Conservation (phyloP, 108 stramenopile species). For the Parietichytrium sp. region DNA sequence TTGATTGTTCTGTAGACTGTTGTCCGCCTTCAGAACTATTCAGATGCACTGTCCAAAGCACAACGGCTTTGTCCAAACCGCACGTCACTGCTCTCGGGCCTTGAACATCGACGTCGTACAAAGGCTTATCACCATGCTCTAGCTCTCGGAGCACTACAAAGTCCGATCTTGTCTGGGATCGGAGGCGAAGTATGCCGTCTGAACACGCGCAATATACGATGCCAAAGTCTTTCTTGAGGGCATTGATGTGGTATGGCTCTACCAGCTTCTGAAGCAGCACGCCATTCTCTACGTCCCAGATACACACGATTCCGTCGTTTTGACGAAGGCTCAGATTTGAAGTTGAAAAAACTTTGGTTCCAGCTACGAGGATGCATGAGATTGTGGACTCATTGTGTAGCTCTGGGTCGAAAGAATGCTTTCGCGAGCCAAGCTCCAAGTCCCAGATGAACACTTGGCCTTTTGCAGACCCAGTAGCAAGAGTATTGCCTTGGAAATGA, state of each 20-base stretch:
- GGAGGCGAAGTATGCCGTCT: neutral
- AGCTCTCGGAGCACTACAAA: neutral
- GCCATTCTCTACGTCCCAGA: neutral
- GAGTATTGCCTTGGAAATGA: neutral
- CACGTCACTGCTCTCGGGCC: neutral
- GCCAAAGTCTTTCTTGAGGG: slow-evolving; percentile 32
- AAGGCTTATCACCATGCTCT: neutral
- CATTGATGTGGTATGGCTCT: slow-evolving; percentile 22
- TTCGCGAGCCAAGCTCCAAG: neutral
- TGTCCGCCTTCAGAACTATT: too few species aligned
- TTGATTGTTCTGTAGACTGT: too few species aligned
- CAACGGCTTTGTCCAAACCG: neutral
- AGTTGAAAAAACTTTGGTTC: neutral
- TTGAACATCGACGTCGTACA: slow-evolving; percentile 29
- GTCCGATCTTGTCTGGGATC: neutral
- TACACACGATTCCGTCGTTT: neutral
- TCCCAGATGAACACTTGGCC: slow-evolving; percentile 23
- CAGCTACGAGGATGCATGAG: slow-evolving; percentile 27
- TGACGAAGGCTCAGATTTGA: neutral
- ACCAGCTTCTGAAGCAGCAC: neutral
- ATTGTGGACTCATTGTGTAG: neutral
- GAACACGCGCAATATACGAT: slow-evolving; percentile 22
- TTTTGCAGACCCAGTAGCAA: neutral
- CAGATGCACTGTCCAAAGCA: too few species aligned
- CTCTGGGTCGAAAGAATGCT: neutral